Percentiles rank a stretch among this genome's conserved stretches.
These are phyloP conservation scores for Trichoderma lentiforme DNA, from an alignment of 2,329 filamentous ascomycete genomes.

Conservation along the genomic window DNA sequence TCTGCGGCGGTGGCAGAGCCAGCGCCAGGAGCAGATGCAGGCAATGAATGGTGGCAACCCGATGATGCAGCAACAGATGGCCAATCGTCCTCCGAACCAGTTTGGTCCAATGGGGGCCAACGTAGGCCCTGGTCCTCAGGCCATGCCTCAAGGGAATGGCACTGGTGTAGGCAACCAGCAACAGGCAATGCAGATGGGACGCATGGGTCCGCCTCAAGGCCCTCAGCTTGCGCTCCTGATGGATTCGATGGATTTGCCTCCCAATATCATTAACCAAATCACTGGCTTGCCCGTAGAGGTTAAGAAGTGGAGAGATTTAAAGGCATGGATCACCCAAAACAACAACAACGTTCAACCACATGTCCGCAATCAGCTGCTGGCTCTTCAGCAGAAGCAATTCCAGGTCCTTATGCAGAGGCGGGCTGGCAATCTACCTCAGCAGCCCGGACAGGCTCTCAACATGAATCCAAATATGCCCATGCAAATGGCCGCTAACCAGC, in stretches of 20 bases:
- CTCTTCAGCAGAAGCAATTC: conserved; percentile 41
- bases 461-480: conserved; percentile 25
- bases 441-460: conserved; percentile 30
- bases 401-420: conserved; percentile 31
- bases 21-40: conserved; percentile 34
- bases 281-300: conserved; percentile 39
- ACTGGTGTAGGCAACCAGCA: conserved; percentile 27
- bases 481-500: conserved; percentile 30
- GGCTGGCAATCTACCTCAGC: conserved; percentile 27
- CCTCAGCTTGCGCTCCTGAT: conserved; percentile 40
- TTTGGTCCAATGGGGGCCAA: conserved; percentile 33
- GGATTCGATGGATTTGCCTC: conserved; percentile 48
- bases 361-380: conserved; percentile 32
- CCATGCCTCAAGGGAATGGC: conserved; percentile 31
- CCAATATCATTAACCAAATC: conserved; percentile 32
- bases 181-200: conserved; percentile 27
- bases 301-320: conserved; percentile 50
- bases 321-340: conserved; percentile 40
- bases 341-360: conserved; percentile 33
- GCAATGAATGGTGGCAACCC: conserved; percentile 31
- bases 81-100: conserved; percentile 30
- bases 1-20: conserved; percentile 47
- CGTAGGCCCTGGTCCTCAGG: conserved; percentile 29
- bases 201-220: conserved; percentile 25
- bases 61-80: conserved; percentile 32